These are phyloP conservation scores for Aureobasidium vineae DNA, from an alignment of 2,329 filamentous ascomycete genomes.

Conservation along the genomic window DNA sequence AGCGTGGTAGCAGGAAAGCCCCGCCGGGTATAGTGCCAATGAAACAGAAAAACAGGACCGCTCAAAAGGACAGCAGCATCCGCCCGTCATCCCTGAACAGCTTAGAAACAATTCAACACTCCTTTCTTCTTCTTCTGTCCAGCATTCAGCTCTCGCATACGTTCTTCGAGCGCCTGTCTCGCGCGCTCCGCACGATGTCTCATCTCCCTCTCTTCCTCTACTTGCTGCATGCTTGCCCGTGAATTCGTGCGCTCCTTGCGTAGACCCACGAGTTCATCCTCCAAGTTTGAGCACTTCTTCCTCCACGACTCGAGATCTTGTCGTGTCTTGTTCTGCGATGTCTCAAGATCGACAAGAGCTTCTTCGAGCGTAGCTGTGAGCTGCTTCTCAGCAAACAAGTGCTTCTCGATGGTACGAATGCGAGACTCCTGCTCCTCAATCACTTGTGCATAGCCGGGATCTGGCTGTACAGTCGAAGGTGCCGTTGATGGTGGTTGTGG, in stretches of 20 bases:
- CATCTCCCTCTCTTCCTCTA: slow-evolving; percentile 95
- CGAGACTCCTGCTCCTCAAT: slow-evolving; percentile 94
- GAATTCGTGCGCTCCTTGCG: slow-evolving; percentile 58
- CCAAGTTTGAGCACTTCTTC: slow-evolving; percentile 75
- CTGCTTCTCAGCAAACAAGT: slow-evolving; percentile 92
- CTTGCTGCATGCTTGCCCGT: slow-evolving; percentile 72
- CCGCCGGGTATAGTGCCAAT: slow-evolving; percentile 22
- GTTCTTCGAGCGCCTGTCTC: slow-evolving; percentile 82
- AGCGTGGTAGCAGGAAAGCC: slow-evolving; percentile 7
- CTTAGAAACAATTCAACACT: slow-evolving; percentile 93
- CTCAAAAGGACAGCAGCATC: background rate
- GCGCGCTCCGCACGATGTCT: slow-evolving; percentile 86
- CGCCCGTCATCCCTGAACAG: background rate
- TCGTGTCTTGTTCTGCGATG: slow-evolving; percentile 88
- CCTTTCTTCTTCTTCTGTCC: slow-evolving; percentile 91
- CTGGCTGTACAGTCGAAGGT: slow-evolving; percentile 42
- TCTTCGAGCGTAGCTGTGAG: slow-evolving; percentile 94
- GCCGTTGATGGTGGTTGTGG: slow-evolving; percentile 44
- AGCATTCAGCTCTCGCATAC: slow-evolving; percentile 72
- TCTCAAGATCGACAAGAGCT: slow-evolving; percentile 89
- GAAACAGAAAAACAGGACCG: background rate
- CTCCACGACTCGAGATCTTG: slow-evolving; percentile 86
- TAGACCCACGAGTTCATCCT: slow-evolving; percentile 66
- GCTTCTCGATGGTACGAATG: slow-evolving; percentile 94
- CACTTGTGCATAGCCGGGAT: slow-evolving; percentile 67